A percentile compares a stretch with the other conserved stretches of the same genome.
phyloP scores from a whole-genome alignment of 805 yeast genomes.

The Saccharomycopsis sp. region DNA sequence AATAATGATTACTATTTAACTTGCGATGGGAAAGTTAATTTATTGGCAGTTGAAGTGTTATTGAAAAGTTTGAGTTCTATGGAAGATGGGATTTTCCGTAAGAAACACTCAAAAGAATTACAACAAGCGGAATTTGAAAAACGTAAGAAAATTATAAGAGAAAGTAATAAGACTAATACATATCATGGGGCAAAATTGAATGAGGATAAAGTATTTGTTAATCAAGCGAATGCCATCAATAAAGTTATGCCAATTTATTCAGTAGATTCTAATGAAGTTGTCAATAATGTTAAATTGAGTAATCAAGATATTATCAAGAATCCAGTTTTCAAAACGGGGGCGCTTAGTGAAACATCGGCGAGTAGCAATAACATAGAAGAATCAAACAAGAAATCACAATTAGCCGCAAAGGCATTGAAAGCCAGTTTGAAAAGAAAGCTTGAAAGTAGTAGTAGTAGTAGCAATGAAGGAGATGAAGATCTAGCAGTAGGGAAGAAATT shows the following conservation, averaged over 20 bases:
- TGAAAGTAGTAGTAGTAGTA: conserved; percentile 14
- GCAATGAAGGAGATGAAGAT: no score
- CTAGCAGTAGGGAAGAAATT: conserved; percentile 24
- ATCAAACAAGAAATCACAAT: conserved; percentile 28
- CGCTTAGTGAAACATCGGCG: not conserved
- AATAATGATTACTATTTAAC: conserved; percentile 67
- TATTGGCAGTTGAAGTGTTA: conserved; percentile 69
- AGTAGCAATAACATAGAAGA: conserved; percentile 29
- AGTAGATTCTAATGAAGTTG: conserved; percentile 11
- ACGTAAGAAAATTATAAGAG: conserved; percentile 44
- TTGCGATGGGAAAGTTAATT: conserved; percentile 77
- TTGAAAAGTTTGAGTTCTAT: conserved; percentile 57
- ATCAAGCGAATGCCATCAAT: conserved; percentile 13
- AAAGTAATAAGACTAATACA: conserved; percentile 34
- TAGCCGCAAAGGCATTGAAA: conserved; percentile 41
- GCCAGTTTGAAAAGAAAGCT: conserved; percentile 27
- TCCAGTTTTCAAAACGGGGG: conserved; percentile 5
- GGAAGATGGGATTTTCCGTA: conserved; percentile 73
- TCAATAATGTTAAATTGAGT: conserved; percentile 27
- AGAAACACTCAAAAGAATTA: conserved; percentile 60
- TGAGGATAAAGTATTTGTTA: conserved; percentile 18
- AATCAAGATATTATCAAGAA: conserved; percentile 13
- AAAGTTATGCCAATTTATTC: conserved; percentile 17
- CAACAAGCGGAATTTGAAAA: conserved; percentile 60
- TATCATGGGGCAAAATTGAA: conserved; percentile 15